Evolutionary conservation across 2,329 filamentous ascomycete species (phyloP), one percentile per base, ranked within the genome.

Genomic region (Cytospora schulzeri): DNA sequence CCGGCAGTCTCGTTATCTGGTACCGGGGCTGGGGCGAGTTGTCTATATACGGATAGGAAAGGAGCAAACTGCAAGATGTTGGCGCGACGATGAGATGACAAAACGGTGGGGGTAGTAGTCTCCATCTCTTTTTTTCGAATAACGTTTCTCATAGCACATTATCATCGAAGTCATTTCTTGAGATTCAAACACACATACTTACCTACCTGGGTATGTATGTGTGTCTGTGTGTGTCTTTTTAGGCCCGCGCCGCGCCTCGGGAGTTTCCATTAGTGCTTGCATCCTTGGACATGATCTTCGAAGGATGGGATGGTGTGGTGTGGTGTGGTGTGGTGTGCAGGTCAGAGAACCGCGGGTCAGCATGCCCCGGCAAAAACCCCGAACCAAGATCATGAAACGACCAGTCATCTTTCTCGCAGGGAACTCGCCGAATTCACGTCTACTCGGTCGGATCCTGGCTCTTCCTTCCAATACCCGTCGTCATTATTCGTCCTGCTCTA

Each of bases 71-170:
- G 24, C 55, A n/a, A 28, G 60, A 56, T 12, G 45, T 19, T 22
- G 45, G 45, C 19, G n/a, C 45, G n/a, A 22, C 45, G n/a, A 48
- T 24, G 45, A 48, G n/a, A 48, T 48, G 45, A 48, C 45, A 48
- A 24, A 48, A 22, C 7, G n/a, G 45, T 12, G 45, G 17, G n/a
- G 7, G n/a, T 24, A 9, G 53, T 66, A 9, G 53, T 66, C 57
- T 61, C 24, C 29, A 50, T 56, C 35, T 54, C 19, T 55, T n/a
- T 54, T 57, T 52, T 58, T n/a, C n/a, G 54, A 50, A 60, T 35
- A 52, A 19, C 38, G 38, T 58, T 55, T 64, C 45, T 60, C 61
- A 66, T 64, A 64, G 61, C 61, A 60, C 60, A 57, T 51, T 54
- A 52, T 57, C 52, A 48, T 56, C 60, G n/a, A 26, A 62, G 41